Conservation (phyloP, 1,284 basidiomycete species). For the Ustilago sp. region DNA sequence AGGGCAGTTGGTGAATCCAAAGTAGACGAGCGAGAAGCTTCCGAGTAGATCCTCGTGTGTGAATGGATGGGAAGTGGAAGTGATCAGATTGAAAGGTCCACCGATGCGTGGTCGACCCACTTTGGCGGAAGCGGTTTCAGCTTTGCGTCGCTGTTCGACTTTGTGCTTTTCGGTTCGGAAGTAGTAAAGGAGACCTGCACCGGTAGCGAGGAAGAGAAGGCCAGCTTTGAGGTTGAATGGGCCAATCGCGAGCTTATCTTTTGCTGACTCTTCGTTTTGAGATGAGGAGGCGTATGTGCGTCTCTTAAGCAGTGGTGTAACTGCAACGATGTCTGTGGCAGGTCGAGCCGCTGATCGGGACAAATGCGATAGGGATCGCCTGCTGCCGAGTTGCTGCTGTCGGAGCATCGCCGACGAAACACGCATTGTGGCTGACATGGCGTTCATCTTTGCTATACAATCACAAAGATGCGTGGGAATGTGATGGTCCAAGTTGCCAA, state of each 20-base stretch:
- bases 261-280: slow-evolving; percentile 42
- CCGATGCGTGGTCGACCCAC: slow-evolving; percentile 82
- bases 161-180: slow-evolving; percentile 85
- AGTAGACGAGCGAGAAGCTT: slow-evolving; percentile 83
- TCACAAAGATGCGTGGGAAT: not conserved
- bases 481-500: not conserved
- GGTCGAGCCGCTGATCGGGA: slow-evolving; percentile 11
- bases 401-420: slow-evolving; percentile 9
- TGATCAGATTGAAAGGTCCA: slow-evolving; percentile 78
- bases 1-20: slow-evolving; percentile 79
- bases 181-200: slow-evolving; percentile 85
- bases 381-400: slow-evolving; percentile 9
- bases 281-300: slow-evolving; percentile 23
- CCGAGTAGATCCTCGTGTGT: slow-evolving; percentile 86
- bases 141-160: slow-evolving; percentile 47
- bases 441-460: slow-evolving; percentile 18
- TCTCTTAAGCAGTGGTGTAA: not conserved
- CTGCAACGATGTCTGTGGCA: not conserved
- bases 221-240: slow-evolving; percentile 89
- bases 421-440: slow-evolving; percentile 16
- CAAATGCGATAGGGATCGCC: slow-evolving; percentile 15
- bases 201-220: slow-evolving; percentile 83
- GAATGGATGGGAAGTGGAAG: slow-evolving; percentile 72
- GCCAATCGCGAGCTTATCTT: slow-evolving; percentile 47
- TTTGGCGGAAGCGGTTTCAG: slow-evolving; percentile 61